Base-by-base conservation (phyloP, 257 asterid species). In the Scutellaria barbata region DNA sequence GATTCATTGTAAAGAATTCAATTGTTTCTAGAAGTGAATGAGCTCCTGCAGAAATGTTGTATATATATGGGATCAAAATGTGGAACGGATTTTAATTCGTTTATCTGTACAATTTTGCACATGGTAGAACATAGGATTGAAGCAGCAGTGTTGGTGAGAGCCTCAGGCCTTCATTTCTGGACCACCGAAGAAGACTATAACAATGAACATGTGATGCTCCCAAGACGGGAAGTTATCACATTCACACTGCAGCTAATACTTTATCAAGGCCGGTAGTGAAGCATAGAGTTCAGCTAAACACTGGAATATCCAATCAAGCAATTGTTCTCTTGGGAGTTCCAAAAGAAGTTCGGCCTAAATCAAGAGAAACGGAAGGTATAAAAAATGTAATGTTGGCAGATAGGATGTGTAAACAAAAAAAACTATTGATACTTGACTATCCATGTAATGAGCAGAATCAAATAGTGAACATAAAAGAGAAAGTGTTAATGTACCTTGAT, bases 301-400 rank as follows among this genome's bases (percentile, higher is more conserved):
- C 72, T 87, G 97, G 80, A 93, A 93, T 78, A 93, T 83, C 98
- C 98, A 93, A 81, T 86, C 90, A 18, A 93, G 96, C 85, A 93
- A 77, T 83, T 93, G 97, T 84, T 93, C 97, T 80, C 88, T 86
- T 41, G 98, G 98, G 65, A 93, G 87, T 81, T 93, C 98, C 89
- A 93, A 76, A 62, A 90, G 95, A 25, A 93, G 88, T 84, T 85
- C 96, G 43, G 90, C 98, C 98, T 93, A 85, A 63, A 75, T 72
- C 73, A 76, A 60, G 67, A 69, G 64, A 75, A 79, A 78, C 30
- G 8, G 8, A 58, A 69, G 37, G 20, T 25, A 50, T 22, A 12
- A 53, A 59, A 13, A 18, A 45, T 63, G 11, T 25, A 25, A 25
- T 25, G 3, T 25, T 25, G 30, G 30, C 30, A 25, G 3, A 25